Evolutionary conservation across 129 eudicot genomes (phyloP), one percentile per base, ranked within the genome.

Genomic region (Helichrysum umbraculigerum): DNA sequence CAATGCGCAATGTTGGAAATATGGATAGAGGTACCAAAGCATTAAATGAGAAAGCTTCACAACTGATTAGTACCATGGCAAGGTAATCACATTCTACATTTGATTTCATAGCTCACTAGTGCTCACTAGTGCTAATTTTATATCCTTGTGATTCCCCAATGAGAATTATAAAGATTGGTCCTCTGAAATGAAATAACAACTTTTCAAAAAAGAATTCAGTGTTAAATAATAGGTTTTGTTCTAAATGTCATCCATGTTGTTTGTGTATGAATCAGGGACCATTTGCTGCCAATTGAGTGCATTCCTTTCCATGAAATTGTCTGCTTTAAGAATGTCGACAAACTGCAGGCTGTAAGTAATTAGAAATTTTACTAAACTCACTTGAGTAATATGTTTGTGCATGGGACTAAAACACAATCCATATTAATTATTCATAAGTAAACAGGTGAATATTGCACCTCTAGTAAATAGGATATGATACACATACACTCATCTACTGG

Each of bases 311-410:
- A 90, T 74, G 98, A 90, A 76, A 80, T 84, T 50, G 63, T 86
- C 74, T 88, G 90, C 88, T 93, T 87, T 69, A 83, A 87, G 82
- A 76, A 88, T 72, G 91, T 88, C 68, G 90, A 90, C 82, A 90
- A 88, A 77, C 86, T 93, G 69, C 91, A 88, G 59, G 79, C 91
- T 68, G 98, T 93, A 85, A 73, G 96, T 83, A 66, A 51, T 68
- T n/a, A 22, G 41, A 70, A 28, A 33, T 57, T 57, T 67, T 78
- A 16, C 62, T 67, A 14, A 44, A 61, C 51, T 54, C 47, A 52
- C 9, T 52, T 52, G 59, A n/a, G 62, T 19, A 19, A n/a, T 57
- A 57, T 20, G 62, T 57, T 57, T 57, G 11, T 57, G 29, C 8
- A 57, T 57, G 28, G 59, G 60, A 52, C 59, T 52, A 52, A 19